phyloP scores from a whole-genome alignment of 768 basidiomycete genomes.

The Mycena epipterygia region DNA sequence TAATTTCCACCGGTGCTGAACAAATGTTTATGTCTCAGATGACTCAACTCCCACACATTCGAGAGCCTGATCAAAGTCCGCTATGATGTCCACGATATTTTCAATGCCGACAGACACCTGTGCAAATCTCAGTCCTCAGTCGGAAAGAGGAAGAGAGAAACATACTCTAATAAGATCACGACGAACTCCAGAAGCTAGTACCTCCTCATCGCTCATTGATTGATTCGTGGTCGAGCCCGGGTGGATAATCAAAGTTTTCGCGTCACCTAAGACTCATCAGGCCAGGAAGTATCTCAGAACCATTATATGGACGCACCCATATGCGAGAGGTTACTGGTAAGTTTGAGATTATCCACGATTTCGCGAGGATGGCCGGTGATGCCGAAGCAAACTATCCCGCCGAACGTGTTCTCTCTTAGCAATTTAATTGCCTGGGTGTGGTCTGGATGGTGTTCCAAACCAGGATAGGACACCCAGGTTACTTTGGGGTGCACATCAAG shows the following conservation, averaged over 20 bases:
- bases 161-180: slow-evolving; percentile 27
- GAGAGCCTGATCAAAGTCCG: slow-evolving; percentile 25
- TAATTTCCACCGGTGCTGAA: too few relatives aligned
- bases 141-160: not conserved
- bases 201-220: slow-evolving; percentile 29
- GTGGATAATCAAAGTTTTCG: slow-evolving; percentile 30
- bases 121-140: not conserved
- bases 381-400: slow-evolving; percentile 31
- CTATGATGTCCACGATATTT: slow-evolving; percentile 26
- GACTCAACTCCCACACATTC: not conserved
- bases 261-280: slow-evolving; percentile 18
- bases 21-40: too few relatives aligned
- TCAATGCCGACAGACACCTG: slow-evolving; percentile 32
- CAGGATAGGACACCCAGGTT: slow-evolving; percentile 26
- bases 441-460: slow-evolving; percentile 22
- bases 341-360: slow-evolving; percentile 23
- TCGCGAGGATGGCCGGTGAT: slow-evolving; percentile 24
- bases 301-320: slow-evolving; percentile 14
- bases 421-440: not conserved
- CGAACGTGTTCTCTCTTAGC: slow-evolving; percentile 10
- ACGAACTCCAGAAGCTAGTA: slow-evolving; percentile 15
- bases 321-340: slow-evolving; percentile 27
- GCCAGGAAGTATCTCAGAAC: not conserved
- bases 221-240: slow-evolving; percentile 31
- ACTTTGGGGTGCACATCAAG: slow-evolving; percentile 28